phyloP scores from a whole-genome alignment of 495 filamentous ascomycete genomes.

The Daldinia childiae region DNA sequence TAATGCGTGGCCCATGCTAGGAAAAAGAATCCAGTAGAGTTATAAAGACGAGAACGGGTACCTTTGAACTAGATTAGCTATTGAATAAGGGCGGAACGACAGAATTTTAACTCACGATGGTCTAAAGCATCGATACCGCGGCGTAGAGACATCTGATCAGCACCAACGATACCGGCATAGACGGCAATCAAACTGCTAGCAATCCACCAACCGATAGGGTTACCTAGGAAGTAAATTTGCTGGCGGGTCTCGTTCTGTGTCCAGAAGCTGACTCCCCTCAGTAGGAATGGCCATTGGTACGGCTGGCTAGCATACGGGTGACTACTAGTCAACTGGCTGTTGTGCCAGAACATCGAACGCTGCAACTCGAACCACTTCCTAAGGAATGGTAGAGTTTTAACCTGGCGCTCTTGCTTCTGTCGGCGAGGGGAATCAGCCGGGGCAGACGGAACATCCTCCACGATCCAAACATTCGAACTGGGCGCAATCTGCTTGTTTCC shows the following conservation, averaged over 20 bases:
- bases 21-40: slow-evolving; percentile 98
- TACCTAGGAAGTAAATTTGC: slow-evolving; percentile 98
- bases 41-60: slow-evolving; percentile 92
- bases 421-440: slow-evolving; percentile 73
- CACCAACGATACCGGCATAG: slow-evolving; percentile 89
- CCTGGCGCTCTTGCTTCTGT: slow-evolving; percentile 73
- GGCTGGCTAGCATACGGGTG: slow-evolving; percentile 95
- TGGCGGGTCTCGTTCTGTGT: slow-evolving; percentile 94
- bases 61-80: slow-evolving; percentile 58
- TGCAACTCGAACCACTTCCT: slow-evolving; percentile 97
- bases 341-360: slow-evolving; percentile 98
- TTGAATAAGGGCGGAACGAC: neutral
- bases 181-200: slow-evolving; percentile 90
- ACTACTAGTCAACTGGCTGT: slow-evolving; percentile 95
- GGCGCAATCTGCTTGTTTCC: slow-evolving; percentile 96
- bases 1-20: slow-evolving; percentile 98
- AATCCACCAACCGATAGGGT: slow-evolving; percentile 98
- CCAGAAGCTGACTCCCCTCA: slow-evolving; percentile 99
- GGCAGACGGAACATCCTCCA: slow-evolving; percentile 88
- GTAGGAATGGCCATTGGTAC: slow-evolving; percentile 97
- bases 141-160: slow-evolving; percentile 90
- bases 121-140: slow-evolving; percentile 94
- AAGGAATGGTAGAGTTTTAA: slow-evolving; percentile 86
- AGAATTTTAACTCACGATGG: slow-evolving; percentile 73
- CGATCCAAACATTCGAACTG: slow-evolving; percentile 91